A percentile compares a stretch with the other conserved stretches of the same genome.
Evolutionary conservation across 2,329 filamentous ascomycete genomes (phyloP).

Genomic region (Cladophialophora chaetospira): DNA sequence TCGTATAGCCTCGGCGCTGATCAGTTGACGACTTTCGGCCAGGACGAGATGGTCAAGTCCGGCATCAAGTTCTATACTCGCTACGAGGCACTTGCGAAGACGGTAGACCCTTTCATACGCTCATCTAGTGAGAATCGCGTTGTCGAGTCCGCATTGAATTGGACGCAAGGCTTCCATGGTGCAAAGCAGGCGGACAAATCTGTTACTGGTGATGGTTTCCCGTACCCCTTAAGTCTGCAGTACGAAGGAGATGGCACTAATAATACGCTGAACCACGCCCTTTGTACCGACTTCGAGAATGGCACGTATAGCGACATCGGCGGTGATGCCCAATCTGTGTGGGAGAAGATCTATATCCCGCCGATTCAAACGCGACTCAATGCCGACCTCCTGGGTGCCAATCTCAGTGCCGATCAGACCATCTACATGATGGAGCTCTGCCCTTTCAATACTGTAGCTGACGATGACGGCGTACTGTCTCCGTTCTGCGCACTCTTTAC

Average conservation of each 20-base stretch:
- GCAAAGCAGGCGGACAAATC: slow-evolving; percentile 2
- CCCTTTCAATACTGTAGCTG: slow-evolving; percentile 8
- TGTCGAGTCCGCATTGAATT: slow-evolving; percentile 7
- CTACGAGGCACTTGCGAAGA: background rate
- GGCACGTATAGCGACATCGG: slow-evolving; percentile 2
- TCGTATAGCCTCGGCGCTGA: slow-evolving; percentile 10
- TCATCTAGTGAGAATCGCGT: slow-evolving; percentile 13
- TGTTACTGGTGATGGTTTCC: background rate
- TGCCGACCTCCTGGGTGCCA: background rate
- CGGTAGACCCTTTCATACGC: slow-evolving; percentile 2
- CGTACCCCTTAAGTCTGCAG: slow-evolving; percentile 2
- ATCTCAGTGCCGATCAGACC: slow-evolving; percentile 9
- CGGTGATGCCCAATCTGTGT: background rate
- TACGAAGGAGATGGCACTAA: slow-evolving; percentile 8
- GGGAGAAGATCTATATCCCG: slow-evolving; percentile 6
- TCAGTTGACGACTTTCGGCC: slow-evolving; percentile 9
- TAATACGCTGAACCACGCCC: slow-evolving; percentile 9
- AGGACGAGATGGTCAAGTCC: slow-evolving; percentile 7
- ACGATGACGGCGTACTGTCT: background rate
- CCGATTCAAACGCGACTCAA: slow-evolving; percentile 6
- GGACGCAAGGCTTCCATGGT: slow-evolving; percentile 3
- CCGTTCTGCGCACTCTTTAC: slow-evolving; percentile 13
- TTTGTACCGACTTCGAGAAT: slow-evolving; percentile 8
- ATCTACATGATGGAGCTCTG: slow-evolving; percentile 12
- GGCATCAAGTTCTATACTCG: slow-evolving; percentile 10